phyloP scores from a whole-genome alignment of 371 early-diverging fungal species.

The Dichotomocladium elegans region DNA sequence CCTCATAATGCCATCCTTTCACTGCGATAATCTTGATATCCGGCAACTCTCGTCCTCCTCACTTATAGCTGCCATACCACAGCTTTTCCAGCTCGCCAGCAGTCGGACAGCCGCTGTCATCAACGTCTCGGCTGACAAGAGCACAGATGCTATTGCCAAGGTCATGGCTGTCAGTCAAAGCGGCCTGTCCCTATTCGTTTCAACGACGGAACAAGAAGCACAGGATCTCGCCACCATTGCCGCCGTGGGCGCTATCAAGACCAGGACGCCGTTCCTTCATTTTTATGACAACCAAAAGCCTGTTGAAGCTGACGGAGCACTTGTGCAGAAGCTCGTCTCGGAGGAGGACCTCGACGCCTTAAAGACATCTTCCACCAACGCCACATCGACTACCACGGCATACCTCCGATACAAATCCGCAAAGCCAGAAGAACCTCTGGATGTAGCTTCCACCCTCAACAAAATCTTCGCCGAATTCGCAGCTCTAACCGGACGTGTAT shows the following conservation, averaged over 20 bases:
- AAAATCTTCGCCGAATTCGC: constrained; percentile 37
- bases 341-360: constrained; percentile 24
- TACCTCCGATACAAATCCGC: constrained; percentile 36
- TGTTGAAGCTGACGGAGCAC: constrained; percentile 4
- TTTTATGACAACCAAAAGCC: constrained; percentile 35
- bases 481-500: constrained; percentile 41
- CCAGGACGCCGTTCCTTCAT: constrained; percentile 60
- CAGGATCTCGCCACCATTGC: constrained; percentile 69
- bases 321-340: constrained; percentile 23
- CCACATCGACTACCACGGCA: constrained; percentile 14
- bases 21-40: not conserved
- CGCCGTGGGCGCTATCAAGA: constrained; percentile 56
- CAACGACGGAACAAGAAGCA: constrained; percentile 67
- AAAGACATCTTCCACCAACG: constrained; percentile 6
- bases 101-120: constrained; percentile 50
- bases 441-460: constrained; percentile 26
- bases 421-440: constrained; percentile 10
- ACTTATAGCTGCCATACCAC: constrained; percentile 62
- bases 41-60: constrained; percentile 45
- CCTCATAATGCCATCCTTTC: constrained; percentile 2
- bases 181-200: constrained; percentile 69
- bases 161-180: constrained; percentile 77
- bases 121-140: constrained; percentile 45
- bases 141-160: constrained; percentile 43
- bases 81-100: constrained; percentile 55